These are phyloP conservation scores for Orbilia javanica DNA, from an alignment of 2,329 filamentous ascomycete genomes.

Conservation along the genomic window DNA sequence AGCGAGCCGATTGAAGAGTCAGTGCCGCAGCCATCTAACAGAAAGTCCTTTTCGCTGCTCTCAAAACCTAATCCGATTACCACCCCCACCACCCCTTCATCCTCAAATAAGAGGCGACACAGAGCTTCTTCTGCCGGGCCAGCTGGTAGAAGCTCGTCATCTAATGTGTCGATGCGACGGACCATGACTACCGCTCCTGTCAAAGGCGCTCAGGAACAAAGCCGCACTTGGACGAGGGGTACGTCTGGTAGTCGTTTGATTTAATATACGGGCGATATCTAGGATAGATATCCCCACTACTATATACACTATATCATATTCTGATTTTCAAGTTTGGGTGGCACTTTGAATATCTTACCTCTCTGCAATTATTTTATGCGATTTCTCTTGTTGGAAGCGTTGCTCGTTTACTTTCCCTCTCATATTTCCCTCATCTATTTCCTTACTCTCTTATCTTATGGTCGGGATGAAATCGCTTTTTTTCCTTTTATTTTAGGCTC, in stretches of 20 bases:
- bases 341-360: slow-evolving; percentile 39
- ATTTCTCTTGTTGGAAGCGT: slow-evolving; percentile 42
- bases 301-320: slow-evolving; percentile 42
- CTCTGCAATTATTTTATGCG: slow-evolving; percentile 23
- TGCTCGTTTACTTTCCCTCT: slow-evolving; percentile 27
- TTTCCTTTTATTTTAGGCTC: slow-evolving; percentile 54
- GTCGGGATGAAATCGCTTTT: slow-evolving; percentile 25
- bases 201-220: slow-evolving; percentile 55
- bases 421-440: slow-evolving; percentile 32
- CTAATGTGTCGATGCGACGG: slow-evolving; percentile 48
- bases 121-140: slow-evolving; percentile 57
- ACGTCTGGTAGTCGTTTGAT: slow-evolving; percentile 44
- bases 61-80: slow-evolving; percentile 39
- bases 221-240: slow-evolving; percentile 52
- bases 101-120: slow-evolving; percentile 49
- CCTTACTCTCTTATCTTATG: slow-evolving; percentile 39
- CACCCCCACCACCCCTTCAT: slow-evolving; percentile 16
- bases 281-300: slow-evolving; percentile 30
- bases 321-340: slow-evolving; percentile 51
- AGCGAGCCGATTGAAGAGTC: slow-evolving; percentile 55
- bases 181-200: slow-evolving; percentile 47
- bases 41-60: slow-evolving; percentile 52
- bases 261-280: slow-evolving; percentile 46
- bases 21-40: slow-evolving; percentile 25
- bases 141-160: slow-evolving; percentile 53